phyloP scores from a whole-genome alignment of 2,329 filamentous ascomycete species.

The Stachybotrys elegans region DNA sequence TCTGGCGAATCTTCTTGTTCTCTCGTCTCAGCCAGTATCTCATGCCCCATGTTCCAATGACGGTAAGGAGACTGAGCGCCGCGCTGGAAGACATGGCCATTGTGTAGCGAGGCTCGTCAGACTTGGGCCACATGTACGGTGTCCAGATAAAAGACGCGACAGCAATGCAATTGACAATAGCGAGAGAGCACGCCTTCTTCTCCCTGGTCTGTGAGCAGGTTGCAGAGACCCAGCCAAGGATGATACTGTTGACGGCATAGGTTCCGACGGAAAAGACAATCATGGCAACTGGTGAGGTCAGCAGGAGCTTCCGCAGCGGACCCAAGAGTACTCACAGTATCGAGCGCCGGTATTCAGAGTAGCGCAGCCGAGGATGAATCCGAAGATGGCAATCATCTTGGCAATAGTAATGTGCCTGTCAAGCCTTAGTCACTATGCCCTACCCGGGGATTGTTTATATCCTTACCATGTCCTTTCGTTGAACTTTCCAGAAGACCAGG shows the following conservation, averaged over 20 bases:
- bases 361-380: slow-evolving; percentile 25
- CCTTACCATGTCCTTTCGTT: slow-evolving; percentile 33
- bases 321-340: slow-evolving; percentile 14
- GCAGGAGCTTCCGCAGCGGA: not conserved
- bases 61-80: slow-evolving; percentile 6
- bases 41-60: slow-evolving; percentile 12
- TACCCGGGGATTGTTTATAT: not conserved
- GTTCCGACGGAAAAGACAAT: slow-evolving; percentile 26
- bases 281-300: slow-evolving; percentile 13
- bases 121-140: slow-evolving; percentile 34
- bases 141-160: slow-evolving; percentile 33
- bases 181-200: slow-evolving; percentile 33
- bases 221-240: slow-evolving; percentile 27
- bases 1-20: slow-evolving; percentile 16
- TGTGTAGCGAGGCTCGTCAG: slow-evolving; percentile 31
- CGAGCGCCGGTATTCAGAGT: slow-evolving; percentile 20
- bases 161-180: slow-evolving; percentile 22
- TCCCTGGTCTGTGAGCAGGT: slow-evolving; percentile 30
- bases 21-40: slow-evolving; percentile 12
- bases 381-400: slow-evolving; percentile 32
- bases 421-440: not conserved
- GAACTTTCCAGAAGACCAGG: slow-evolving; percentile 30
- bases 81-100: slow-evolving; percentile 24
- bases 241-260: slow-evolving; percentile 31
- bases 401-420: slow-evolving; percentile 31